Base-by-base conservation (phyloP, 192 early-diverging fungal species). In the Podila epicladia region DNA sequence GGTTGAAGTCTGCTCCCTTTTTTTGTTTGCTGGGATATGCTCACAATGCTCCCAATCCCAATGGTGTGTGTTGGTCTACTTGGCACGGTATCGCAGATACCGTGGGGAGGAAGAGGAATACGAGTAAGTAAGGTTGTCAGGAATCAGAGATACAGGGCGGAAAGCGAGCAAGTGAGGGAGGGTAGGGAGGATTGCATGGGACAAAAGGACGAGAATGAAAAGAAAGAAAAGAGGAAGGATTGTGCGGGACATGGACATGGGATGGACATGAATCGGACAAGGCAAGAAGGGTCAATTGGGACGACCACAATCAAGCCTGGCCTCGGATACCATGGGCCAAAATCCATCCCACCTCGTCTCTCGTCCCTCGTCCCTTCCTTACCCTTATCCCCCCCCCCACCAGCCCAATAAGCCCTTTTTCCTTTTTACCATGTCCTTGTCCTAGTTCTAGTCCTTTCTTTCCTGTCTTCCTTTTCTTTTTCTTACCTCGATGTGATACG, bases 41-140 rank as follows among this genome's bases (percentile, higher is more conserved):
- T 55, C 53, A n/a, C 53, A 55, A 55, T 55, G 53, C 53, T 55
- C 53, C 53, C 53, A 51, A 51, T 51, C n/a, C 53, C 53, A 24
- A 24, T 55, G 53, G 53, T 55, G 53, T 26, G 53, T 24, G 20
- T 53, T 0, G 3, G 22, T 55, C 53, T n/a, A 24, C n/a, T 55
- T 55, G 24, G 20, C 53, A 26, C 24, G 24, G 20, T 26, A 26
- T 24, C 3, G 53, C 53, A 24, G 53, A 55, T n/a, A 26, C 53
- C 24, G 24, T 24, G 53, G 53, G 20, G 24, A 55, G 22, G 53
- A 55, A 24, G 35, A 37, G 8, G 35, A 45, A 15, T 17, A 45
- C 2, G 12, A 45, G 9, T 12, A 45, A 45, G 41, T 45, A 45
- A 45, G 41, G 41, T 45, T 45, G 41, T 45, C 41, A 24, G 53